Percentiles rank a stretch among this genome's conserved stretches.
phyloP scores from a whole-genome alignment of 2,329 filamentous ascomycete genomes.

The Ophiocordyceps sinensis region DNA sequence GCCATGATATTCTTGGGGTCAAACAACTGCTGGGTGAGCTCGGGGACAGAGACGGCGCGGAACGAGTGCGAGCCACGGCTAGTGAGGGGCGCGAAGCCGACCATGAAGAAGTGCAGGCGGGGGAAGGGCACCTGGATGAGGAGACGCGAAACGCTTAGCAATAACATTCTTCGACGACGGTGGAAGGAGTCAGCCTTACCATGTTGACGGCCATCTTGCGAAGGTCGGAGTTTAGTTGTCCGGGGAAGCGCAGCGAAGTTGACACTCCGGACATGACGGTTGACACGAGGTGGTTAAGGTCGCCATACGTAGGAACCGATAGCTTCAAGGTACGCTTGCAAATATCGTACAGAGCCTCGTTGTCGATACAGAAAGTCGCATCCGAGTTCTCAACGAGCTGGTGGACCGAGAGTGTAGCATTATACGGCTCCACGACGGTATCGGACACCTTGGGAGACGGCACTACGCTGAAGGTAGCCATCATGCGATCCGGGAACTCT shows the following conservation, averaged over 20 bases:
- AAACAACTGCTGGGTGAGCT: constrained; percentile 99
- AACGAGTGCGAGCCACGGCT: constrained; percentile 76
- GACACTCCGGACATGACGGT: constrained; percentile 99
- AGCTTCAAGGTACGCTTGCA: constrained; percentile 99
- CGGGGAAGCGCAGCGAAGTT: constrained; percentile 96
- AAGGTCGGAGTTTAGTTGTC: constrained; percentile 99
- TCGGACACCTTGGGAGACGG: constrained; percentile 99
- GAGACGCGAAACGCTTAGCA: background rate
- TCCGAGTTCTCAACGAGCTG: constrained; percentile 99
- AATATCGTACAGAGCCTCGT: constrained; percentile 99
- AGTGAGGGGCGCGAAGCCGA: constrained; percentile 96
- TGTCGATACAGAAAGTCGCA: constrained; percentile 99
- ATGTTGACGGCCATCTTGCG: constrained; percentile 99
- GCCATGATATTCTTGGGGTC: constrained; percentile 99
- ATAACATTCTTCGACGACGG: background rate
- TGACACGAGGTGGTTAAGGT: constrained; percentile 98
- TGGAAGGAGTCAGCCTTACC: constrained; percentile 23
- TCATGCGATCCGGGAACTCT: constrained; percentile 99
- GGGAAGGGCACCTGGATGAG: constrained; percentile 68
- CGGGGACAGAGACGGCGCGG: constrained; percentile 93
- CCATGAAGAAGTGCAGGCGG: constrained; percentile 99
- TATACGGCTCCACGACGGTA: constrained; percentile 99
- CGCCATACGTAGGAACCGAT: constrained; percentile 93
- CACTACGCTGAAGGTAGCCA: constrained; percentile 98
- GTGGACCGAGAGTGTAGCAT: constrained; percentile 96